Evolutionary conservation across 1,284 basidiomycete genomes (phyloP), one percentile per base, ranked within the genome.

Genomic region (Volvariella surrecta): DNA sequence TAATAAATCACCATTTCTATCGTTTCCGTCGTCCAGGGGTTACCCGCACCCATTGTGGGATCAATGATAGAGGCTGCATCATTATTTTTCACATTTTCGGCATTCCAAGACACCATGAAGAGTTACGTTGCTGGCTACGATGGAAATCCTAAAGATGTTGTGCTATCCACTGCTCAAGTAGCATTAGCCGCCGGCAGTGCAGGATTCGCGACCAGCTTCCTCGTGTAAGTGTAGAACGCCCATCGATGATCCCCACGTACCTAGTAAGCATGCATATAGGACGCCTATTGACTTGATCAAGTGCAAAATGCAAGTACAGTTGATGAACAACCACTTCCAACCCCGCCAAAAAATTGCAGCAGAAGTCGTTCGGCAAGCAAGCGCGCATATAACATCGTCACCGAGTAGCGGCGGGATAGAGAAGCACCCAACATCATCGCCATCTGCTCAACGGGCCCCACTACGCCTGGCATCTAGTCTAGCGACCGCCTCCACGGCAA

Each of bases 251-350:
- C 19, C 15, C 32, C 16, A 15, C 37, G 24, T 4, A 38, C 32
- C 22, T 35, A 8, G 41, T 16, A 35, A 31, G 42, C 16, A 32
- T n/a, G n/a, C 44, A 39, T 32, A 17, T 52, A 88, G 85, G 41
- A 94, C 90, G 1, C 92, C 90, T 1, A 84, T 94, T 50, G 91
- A 95, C 61, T 80, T 92, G 45, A 78, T 95, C 53, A 95, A 95
- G 67, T 94, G 90, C 63, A 86, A 90, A 57, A 93, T 94, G 90
- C 90, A 95, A 66, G 90, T 94, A 2, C 89, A 94, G 62, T 88
- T 89, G 77, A 58, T 57, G 45, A 42, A 46, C 37, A 42, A 6
- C 34, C 34, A 35, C 34, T n/a, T 35, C 24, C n/a, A 35, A 35
- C 34, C 34, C 7, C 34, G 15, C 11, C 24, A 28, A 28, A n/a